Evolutionary conservation across 805 yeast genomes (phyloP), one percentile per base, ranked within the genome.

Genomic region (Candida anglica): DNA sequence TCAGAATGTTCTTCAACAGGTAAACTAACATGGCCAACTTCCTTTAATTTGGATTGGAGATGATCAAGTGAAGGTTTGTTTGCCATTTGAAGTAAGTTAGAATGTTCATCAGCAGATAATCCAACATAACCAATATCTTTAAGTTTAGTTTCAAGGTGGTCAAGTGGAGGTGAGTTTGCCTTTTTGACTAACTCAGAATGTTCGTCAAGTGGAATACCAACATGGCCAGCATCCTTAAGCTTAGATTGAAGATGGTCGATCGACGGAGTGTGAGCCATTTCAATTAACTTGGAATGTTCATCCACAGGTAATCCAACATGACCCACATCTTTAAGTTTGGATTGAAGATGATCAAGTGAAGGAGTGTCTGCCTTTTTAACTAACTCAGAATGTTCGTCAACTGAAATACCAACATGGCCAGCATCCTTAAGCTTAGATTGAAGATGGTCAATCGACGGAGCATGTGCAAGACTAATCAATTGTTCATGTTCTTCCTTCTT

Each of bases 281-380:
- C 42, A 4, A 46, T 50, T 25, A 66, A 41, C 19, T 56, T 51
- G 13, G 60, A 66, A 32, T 59, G 54, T n/a, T 50, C 47, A 13
- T 44, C 41, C 1, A 57, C 35, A 1, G 67, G 39, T 1, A 63
- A 40, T 3, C 60, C 46, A 15, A 54, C 61, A 36, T 51, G 42
- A 14, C 60, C 45, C 7, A 40, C 28, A 1, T 40, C 47, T 20
- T 47, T 38, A 21, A 55, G 48, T 27, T 53, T 45, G 3, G 52
- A 28, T 7, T 27, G 21, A 19, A 64, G 36, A 30, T 52, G 59
- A 3, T 52, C 38, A 6, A 41, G 37, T 0, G 60, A 34, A 1
- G 69, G 69, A 16, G 33, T 36, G 2, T 39, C 26, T 5, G 35
- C 35, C 3, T 33, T 38, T 17, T 37, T 33, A 2, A 41, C 38